Base-by-base conservation (phyloP, 208 protist genomes). In the Vickermania spadyakhi region DNA sequence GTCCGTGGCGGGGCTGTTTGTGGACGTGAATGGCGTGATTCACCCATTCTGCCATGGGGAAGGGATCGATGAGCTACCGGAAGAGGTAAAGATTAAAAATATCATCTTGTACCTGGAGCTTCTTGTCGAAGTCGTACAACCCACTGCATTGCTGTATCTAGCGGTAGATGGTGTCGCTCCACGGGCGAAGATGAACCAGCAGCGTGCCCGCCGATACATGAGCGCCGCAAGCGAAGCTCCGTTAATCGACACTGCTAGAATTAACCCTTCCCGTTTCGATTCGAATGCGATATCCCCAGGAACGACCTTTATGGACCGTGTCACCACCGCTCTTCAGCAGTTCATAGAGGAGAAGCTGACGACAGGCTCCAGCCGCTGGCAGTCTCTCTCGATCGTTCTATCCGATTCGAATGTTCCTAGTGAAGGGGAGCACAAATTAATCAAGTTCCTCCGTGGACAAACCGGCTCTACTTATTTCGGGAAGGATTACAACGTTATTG, bases 171-270 rank as follows among this genome's bases (percentile, higher is more conserved):
- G 98, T 53, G 97, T 99, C 11, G 98, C 98, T 2, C 98, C 98
- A n/a, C 79, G 97, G 11, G 98, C 98, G 3, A 99, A 99, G 68
- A 98, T 99, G 96, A 99, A 99, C 63, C 98, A 99, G 80, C 98
- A 99, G 80, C 86, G 98, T n/a, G 78, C 84, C 23, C 77, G 88
- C 26, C 82, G 88, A 25, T 92, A 94, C 73, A 94, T 92, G 88
- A 73, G 62, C 22, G 60, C 67, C 0, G 84, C 75, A 0, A 62
- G 62, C 41, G 68, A 68, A 50, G 50, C 73, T 45, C 73, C 77
- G 2, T 31, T 28, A 21, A 63, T 72, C 41, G 79, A 91, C 65
- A 52, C 65, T 4, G 52, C 55, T 1, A 31, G 52, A 13, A 77
- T 68, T 21, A 66, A 80, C 59, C 36, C 65, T n/a, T 79, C 84